Base-by-base conservation (phyloP, 176 grass and related monocot genomes). In the Oryza meridionalis region DNA sequence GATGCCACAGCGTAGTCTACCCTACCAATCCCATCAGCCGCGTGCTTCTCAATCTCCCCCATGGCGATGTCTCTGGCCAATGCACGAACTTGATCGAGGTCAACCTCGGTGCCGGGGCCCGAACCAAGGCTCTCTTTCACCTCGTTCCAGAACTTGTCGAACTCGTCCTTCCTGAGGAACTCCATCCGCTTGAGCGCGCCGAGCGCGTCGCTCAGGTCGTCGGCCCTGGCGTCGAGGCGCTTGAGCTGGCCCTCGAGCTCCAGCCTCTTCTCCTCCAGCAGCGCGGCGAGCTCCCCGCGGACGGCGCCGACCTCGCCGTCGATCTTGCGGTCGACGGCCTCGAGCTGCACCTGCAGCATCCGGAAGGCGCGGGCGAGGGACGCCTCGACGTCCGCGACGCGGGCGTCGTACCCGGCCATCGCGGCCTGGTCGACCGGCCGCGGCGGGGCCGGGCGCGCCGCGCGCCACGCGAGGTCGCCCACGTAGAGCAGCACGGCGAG, bases 11-110 rank as follows among this genome's bases (percentile, higher is more conserved):
- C 96, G 17, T 94, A 91, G 81, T 99, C 96, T 29, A 91, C 96
- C 85, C 93, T 92, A 80, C 93, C 93, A 29, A 99, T 80, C n/a
- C 96, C 96, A 92, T 99, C 96, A 0, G 96, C 90, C 0, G 91
- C 89, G 87, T 99, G 96, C 81, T 90, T 99, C 77, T 96, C 89
- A 58, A 99, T 89, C 84, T 99, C 96, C 47, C 79, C 80, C 83
- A 92, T 84, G 29, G 80, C 84, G 44, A 99, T 94, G 59, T 94
- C 93, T 84, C 90, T 87, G 2, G 96, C 96, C 25, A 99, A 72
- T 5, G 74, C 50, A 31, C 91, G 92, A 37, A 94, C 88, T 65
- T 92, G 77, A 67, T 96, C 90, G 73, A 99, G 89, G 44, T 90
- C 81, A 35, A 90, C 45, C n/a, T 85, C 80, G 2, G 3, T 85